Evolutionary conservation across 306 rosid species (phyloP).

Genomic region (Dalbergia cochinchinensis): DNA sequence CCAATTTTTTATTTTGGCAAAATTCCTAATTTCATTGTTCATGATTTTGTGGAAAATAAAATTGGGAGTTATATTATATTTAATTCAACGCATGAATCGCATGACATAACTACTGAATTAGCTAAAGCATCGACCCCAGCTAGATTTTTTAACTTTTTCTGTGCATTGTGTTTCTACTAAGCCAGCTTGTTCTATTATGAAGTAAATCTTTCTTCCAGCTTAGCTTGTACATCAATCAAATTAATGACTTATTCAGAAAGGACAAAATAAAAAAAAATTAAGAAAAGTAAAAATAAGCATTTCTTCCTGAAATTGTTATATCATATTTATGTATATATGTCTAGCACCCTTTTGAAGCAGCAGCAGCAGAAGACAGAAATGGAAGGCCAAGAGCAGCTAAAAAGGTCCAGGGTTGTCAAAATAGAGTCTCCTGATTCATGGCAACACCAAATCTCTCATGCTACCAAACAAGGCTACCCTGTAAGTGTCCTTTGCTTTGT

Average conservation of each 20-base stretch:
- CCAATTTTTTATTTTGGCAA: not conserved
- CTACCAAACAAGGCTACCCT: constrained; percentile 48
- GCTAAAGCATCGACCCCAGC: constrained; percentile 24
- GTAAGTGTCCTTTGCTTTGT: constrained; percentile 48
- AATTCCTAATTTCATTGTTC: not conserved
- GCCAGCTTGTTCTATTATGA: not conserved
- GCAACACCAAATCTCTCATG: constrained; percentile 52
- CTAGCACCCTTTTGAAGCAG: constrained; percentile 26
- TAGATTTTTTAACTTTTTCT: not conserved
- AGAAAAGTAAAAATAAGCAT: not conserved
- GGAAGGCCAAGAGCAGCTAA: constrained; percentile 45
- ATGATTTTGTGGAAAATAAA: not conserved
- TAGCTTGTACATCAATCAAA: constrained; percentile 3
- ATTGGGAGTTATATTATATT: not conserved
- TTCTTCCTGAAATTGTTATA: constrained; percentile 6
- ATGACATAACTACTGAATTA: constrained; percentile 34
- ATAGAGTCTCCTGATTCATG: constrained; percentile 54
- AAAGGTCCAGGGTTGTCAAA: constrained; percentile 60
- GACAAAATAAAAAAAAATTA: not conserved
- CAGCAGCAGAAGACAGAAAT: constrained; percentile 38
- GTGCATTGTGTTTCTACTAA: not conserved
- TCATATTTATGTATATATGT: constrained; percentile 15
- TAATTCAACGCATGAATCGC: constrained; percentile 37
- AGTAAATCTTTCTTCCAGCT: not conserved
- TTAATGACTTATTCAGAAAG: constrained; percentile 22